Evolutionary conservation across 768 basidiomycete genomes (phyloP).

Genomic region (Hypholoma sublateritium): DNA sequence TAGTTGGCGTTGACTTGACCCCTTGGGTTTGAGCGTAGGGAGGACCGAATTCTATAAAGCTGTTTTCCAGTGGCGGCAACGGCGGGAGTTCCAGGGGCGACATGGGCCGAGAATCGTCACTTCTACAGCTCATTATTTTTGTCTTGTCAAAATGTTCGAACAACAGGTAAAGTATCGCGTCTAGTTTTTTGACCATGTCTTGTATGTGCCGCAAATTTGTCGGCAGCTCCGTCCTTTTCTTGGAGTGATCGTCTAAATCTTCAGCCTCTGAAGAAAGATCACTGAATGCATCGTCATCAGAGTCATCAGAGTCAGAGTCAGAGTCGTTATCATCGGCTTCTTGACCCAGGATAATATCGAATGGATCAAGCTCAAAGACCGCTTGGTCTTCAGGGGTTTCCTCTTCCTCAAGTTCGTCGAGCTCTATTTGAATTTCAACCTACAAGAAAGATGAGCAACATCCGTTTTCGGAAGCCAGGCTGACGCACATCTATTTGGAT

Average conservation of each 20-base stretch:
- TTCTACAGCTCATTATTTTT: slow-evolving; percentile 23
- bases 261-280: slow-evolving; percentile 77
- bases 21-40: background rate
- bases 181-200: slow-evolving; percentile 91
- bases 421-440: slow-evolving; percentile 97
- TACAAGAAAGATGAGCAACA: slow-evolving; percentile 24
- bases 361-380: slow-evolving; percentile 79
- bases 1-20: background rate
- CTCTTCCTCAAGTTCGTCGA: slow-evolving; percentile 85
- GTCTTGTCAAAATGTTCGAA: slow-evolving; percentile 80
- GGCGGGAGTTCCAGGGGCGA: slow-evolving; percentile 37
- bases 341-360: slow-evolving; percentile 81
- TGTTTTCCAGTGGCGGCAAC: slow-evolving; percentile 25
- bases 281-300: slow-evolving; percentile 57
- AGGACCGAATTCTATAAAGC: slow-evolving; percentile 1
- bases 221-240: slow-evolving; percentile 38
- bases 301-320: slow-evolving; percentile 42
- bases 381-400: slow-evolving; percentile 54
- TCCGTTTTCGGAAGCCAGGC: background rate
- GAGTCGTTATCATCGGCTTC: slow-evolving; percentile 37
- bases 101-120: slow-evolving; percentile 18
- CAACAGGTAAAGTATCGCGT: slow-evolving; percentile 79
- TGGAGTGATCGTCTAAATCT: slow-evolving; percentile 38
- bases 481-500: slow-evolving; percentile 89
- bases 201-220: slow-evolving; percentile 68